A percentile compares a stretch with the other conserved stretches of the same genome.
phyloP scores from a whole-genome alignment of 129 eudicot genomes.

The Dittrichia graveolens region DNA sequence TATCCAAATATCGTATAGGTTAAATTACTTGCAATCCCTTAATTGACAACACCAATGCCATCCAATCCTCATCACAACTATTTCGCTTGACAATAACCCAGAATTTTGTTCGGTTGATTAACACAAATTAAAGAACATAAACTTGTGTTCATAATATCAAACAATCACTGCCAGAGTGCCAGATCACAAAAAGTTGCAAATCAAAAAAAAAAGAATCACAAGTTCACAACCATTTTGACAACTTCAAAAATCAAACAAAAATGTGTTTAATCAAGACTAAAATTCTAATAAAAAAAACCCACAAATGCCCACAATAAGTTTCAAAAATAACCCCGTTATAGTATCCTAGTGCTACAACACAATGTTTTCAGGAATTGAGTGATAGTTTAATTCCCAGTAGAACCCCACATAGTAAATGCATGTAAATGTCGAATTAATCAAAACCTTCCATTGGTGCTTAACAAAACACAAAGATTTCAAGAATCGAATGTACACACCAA shows the following conservation, averaged over 20 bases:
- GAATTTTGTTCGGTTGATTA: background rate
- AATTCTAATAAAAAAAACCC: constrained; percentile 6
- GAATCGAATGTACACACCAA: background rate
- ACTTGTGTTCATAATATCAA: background rate
- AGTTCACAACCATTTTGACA: background rate
- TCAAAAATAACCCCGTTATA: background rate
- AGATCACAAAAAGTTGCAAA: background rate
- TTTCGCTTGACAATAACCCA: background rate
- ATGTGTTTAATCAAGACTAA: background rate
- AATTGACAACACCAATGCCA: too few relatives aligned
- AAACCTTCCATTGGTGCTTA: background rate
- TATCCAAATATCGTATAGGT: too few relatives aligned
- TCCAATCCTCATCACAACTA: background rate
- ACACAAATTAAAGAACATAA: background rate
- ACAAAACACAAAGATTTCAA: constrained; percentile 3
- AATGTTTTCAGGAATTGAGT: constrained; percentile 6
- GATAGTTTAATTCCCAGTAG: background rate
- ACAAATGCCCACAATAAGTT: constrained; percentile 6
- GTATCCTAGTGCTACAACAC: background rate
- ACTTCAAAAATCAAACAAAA: background rate
- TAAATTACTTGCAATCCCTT: too few relatives aligned
- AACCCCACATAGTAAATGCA: background rate
- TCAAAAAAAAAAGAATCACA: background rate
- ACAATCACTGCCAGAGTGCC: background rate
- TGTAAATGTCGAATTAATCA: background rate